A percentile compares a stretch with the other conserved stretches of the same genome.
Evolutionary conservation across 202 grass and related monocot species (phyloP).

Genomic region (Zoysia matrella): DNA sequence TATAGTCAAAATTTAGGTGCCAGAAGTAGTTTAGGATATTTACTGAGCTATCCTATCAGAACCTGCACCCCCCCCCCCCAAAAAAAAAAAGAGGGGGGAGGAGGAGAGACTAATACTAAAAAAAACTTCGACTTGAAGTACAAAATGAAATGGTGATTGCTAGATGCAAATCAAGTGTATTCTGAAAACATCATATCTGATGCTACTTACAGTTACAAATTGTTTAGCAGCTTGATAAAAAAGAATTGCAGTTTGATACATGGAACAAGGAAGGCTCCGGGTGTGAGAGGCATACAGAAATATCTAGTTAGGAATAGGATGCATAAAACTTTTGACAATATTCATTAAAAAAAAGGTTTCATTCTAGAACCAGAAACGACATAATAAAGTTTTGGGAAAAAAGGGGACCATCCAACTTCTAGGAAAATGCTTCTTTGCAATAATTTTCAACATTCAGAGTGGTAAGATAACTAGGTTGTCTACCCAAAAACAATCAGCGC

Average conservation of each 20-base stretch:
- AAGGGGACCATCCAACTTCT: not conserved
- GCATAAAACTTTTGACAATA: not conserved
- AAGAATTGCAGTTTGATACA: not conserved
- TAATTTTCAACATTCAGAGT: not conserved
- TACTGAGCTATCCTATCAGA: not conserved
- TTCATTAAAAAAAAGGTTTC: not conserved
- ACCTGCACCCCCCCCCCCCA: too few relatives aligned
- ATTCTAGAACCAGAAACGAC: not conserved
- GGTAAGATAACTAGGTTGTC: conserved; percentile 3
- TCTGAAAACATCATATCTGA: not conserved
- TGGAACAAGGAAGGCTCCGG: not conserved
- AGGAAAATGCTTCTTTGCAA: not conserved
- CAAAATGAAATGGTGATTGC: not conserved
- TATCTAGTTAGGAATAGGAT: not conserved
- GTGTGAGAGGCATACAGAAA: not conserved
- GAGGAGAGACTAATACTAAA: too few relatives aligned
- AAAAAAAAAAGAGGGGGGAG: too few relatives aligned
- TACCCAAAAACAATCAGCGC: not conserved
- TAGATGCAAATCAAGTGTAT: conserved; percentile 8
- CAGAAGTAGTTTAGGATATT: not conserved
- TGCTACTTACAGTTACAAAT: not conserved
- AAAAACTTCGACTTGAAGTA: not conserved
- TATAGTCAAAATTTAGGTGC: too few relatives aligned
- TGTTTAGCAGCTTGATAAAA: conserved; percentile 1
- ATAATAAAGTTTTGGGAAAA: not conserved